These are phyloP conservation scores for Copromyces sp. DNA, from an alignment of 495 filamentous ascomycete genomes.

Conservation along the genomic window DNA sequence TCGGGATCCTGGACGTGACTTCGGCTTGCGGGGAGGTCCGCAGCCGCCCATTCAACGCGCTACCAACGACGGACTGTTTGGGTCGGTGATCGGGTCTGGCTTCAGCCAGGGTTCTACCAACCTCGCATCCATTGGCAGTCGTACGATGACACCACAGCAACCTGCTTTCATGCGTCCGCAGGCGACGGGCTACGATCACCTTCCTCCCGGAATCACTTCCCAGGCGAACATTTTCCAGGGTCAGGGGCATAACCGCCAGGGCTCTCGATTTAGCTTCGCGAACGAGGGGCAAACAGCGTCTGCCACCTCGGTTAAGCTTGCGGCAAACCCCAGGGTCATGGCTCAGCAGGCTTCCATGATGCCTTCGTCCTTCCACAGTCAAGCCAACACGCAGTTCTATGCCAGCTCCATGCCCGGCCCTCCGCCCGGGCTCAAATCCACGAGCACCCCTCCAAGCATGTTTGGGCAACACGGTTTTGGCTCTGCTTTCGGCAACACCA, in stretches of 20 bases:
- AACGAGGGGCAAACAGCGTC: conserved; percentile 54
- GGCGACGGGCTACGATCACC: conserved; percentile 48
- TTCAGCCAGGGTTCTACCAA: conserved; percentile 39
- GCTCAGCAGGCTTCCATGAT: conserved; percentile 86
- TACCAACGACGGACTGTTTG: conserved; percentile 43
- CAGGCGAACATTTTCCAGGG: conserved; percentile 54
- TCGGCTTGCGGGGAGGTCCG: conserved; percentile 42
- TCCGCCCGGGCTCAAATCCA: conserved; percentile 89
- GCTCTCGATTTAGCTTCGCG: conserved; percentile 81
- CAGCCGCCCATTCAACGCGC: conserved; percentile 67
- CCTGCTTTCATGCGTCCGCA: conserved; percentile 55
- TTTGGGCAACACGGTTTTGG: conserved; percentile 68
- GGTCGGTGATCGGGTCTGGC: conserved; percentile 41
- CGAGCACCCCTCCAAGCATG: conserved; percentile 80
- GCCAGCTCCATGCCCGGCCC: conserved; percentile 70
- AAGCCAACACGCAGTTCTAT: conserved; percentile 52
- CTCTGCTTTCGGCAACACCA: conserved; percentile 41
- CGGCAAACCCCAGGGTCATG: conserved; percentile 74
- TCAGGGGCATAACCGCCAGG: conserved; percentile 74
- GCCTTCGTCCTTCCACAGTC: conserved; percentile 57
- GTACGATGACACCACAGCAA: conserved; percentile 76
- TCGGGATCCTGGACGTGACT: conserved; percentile 43
- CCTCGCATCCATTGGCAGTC: conserved; percentile 42
- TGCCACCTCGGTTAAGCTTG: conserved; percentile 66
- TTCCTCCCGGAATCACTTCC: conserved; percentile 36